A percentile compares a stretch with the other conserved stretches of the same genome.
Conservation (phyloP, 2,329 filamentous ascomycete species). For the Chrysosporium queenslandicum region DNA sequence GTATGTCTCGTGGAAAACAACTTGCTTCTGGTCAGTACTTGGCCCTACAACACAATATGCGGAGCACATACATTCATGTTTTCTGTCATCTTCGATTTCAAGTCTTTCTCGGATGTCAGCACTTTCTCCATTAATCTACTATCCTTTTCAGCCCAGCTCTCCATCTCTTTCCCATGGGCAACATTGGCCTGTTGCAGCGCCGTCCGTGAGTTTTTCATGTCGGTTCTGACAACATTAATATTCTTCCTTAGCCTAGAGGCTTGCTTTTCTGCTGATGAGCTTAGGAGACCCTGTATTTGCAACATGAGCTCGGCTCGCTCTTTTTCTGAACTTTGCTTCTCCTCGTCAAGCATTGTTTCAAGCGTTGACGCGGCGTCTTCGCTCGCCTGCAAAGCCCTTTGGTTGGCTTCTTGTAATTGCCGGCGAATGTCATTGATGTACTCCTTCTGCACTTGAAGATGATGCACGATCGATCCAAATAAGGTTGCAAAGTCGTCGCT, state of each 20-base stretch:
- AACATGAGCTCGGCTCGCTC: slow-evolving; percentile 65
- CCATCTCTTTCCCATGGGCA: slow-evolving; percentile 61
- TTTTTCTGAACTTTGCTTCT: slow-evolving; percentile 59
- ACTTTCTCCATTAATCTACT: slow-evolving; percentile 60
- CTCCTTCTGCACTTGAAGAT: slow-evolving; percentile 63
- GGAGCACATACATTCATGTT: slow-evolving; percentile 63
- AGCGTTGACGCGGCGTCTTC: slow-evolving; percentile 56
- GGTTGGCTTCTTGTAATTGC: slow-evolving; percentile 61
- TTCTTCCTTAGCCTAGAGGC: slow-evolving; percentile 58
- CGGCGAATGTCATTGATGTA: slow-evolving; percentile 64
- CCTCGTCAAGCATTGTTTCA: slow-evolving; percentile 61
- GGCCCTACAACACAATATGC: not conserved
- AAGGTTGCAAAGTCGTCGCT: slow-evolving; percentile 77
- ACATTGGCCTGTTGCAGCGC: slow-evolving; percentile 55
- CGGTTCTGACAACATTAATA: slow-evolving; percentile 53
- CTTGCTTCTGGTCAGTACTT: slow-evolving; percentile 7
- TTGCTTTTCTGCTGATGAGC: slow-evolving; percentile 61
- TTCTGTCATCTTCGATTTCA: slow-evolving; percentile 73
- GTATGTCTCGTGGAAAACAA: slow-evolving; percentile 42
- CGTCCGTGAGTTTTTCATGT: slow-evolving; percentile 55
- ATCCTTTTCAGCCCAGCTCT: slow-evolving; percentile 61
- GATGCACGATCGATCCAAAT: slow-evolving; percentile 69
- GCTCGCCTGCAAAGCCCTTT: slow-evolving; percentile 58
- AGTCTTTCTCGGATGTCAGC: slow-evolving; percentile 59
- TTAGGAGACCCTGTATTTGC: slow-evolving; percentile 70